Evolutionary conservation across 2,329 filamentous ascomycete genomes (phyloP).

Genomic region (Xylariaceae sp.): DNA sequence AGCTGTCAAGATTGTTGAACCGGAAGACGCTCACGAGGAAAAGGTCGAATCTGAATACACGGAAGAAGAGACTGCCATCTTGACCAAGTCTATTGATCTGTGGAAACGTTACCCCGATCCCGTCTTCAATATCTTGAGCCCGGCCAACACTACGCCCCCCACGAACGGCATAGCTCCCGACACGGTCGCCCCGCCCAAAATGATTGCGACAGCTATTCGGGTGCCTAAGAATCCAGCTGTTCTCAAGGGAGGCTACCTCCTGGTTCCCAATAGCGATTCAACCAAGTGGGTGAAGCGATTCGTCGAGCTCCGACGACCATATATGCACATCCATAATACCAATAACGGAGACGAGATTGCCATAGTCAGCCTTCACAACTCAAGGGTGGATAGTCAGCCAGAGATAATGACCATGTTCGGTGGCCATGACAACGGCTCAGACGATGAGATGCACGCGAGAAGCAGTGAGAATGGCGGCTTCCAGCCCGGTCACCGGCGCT

Average conservation of each 20-base stretch:
- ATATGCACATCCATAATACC: slow-evolving; percentile 82
- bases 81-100: slow-evolving; percentile 55
- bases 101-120: slow-evolving; percentile 60
- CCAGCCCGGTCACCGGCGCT: slow-evolving; percentile 44
- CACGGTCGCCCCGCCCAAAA: slow-evolving; percentile 50
- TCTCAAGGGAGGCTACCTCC: slow-evolving; percentile 80
- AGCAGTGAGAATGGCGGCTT: slow-evolving; percentile 36
- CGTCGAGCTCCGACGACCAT: slow-evolving; percentile 84
- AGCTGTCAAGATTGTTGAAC: neutral
- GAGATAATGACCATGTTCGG: slow-evolving; percentile 72
- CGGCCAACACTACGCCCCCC: slow-evolving; percentile 63
- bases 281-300: slow-evolving; percentile 88
- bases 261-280: slow-evolving; percentile 76
- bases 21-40: slow-evolving; percentile 7
- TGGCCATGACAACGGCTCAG: slow-evolving; percentile 21
- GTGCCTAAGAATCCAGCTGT: slow-evolving; percentile 75
- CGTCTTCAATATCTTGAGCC: slow-evolving; percentile 49
- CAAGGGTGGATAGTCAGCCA: slow-evolving; percentile 86
- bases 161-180: slow-evolving; percentile 51
- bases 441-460: slow-evolving; percentile 18
- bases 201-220: slow-evolving; percentile 70
- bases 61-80: slow-evolving; percentile 41
- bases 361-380: slow-evolving; percentile 81
- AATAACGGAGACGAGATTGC: slow-evolving; percentile 85
- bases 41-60: slow-evolving; percentile 38